Evolutionary conservation across 140 eudicot genomes (phyloP), one percentile per base, ranked within the genome.

Genomic region (Anethum foeniculum): DNA sequence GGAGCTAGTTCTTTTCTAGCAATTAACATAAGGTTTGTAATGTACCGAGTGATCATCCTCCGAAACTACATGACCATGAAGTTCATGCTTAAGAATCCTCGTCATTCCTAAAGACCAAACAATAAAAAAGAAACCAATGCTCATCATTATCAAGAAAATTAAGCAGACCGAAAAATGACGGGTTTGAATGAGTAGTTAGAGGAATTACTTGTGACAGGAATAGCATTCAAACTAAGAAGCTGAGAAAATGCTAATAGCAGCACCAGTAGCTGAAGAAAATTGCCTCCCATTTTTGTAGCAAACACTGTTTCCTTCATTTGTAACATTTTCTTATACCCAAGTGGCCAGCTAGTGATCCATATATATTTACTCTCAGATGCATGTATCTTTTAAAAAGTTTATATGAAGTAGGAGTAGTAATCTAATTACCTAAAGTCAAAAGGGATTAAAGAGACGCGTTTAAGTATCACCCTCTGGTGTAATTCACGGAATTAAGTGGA

Each of bases 141-240:
- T 41, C 15, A 54, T 3, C 18, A 23, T 3, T 3, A 54, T 3
- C 23, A 76, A 65, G 32, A 34, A 27, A 60, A 78, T 48, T 18
- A 12, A 67, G 49, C 4, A 64, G 27, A 80, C 73, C 3, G 21
- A 14, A 30, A 12, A 13, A 65, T 11, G 7, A 10, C 21, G 30
- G 41, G 21, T 18, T 9, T 64, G 3, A 27, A 5, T 0, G 21
- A 65, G 41, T 30, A 28, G 41, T 65, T 76, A 1, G 75, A 82
- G 28, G 34, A 43, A 79, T 84, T 90, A 92, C 93, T 88, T 83
- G 93, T 85, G 32, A 82, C 23, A 76, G 94, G 97, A 75, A 86
- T 78, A 58, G 88, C 90, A 85, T 83, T 84, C 71, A 65, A 64
- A 23, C 38, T 14, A 48, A 75, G 23, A 86, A 83, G 84, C 84